Conservation (phyloP, 2,329 filamentous ascomycete species). For the Claviceps spartinae region DNA sequence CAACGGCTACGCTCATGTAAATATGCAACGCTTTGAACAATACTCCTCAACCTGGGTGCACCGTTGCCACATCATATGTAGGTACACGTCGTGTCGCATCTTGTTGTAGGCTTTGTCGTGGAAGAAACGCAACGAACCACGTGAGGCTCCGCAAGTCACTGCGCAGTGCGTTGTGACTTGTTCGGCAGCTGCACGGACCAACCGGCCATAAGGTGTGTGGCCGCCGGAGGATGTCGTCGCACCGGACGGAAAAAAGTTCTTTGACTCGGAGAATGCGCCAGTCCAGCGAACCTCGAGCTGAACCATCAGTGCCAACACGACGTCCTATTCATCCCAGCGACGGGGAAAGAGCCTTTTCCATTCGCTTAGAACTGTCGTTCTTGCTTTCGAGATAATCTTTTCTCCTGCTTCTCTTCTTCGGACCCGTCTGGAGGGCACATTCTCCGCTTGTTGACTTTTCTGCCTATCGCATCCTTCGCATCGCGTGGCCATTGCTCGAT, state of each 20-base stretch:
- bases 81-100: too few relatives aligned
- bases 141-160: too few relatives aligned
- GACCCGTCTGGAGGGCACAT: not conserved
- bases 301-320: not conserved
- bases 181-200: not conserved
- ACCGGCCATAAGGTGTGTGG: not conserved
- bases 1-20: not conserved
- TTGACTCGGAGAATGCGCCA: not conserved
- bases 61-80: too few relatives aligned
- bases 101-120: too few relatives aligned
- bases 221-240: slow-evolving; percentile 3
- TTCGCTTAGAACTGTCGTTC: not conserved
- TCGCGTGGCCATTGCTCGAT: not conserved
- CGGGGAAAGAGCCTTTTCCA: not conserved
- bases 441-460: not conserved
- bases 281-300: not conserved
- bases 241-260: not conserved
- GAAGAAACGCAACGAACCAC: too few relatives aligned
- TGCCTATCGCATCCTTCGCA: not conserved
- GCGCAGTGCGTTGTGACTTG: too few relatives aligned
- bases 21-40: too few relatives aligned
- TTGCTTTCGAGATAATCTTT: not conserved
- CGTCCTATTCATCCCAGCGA: not conserved
- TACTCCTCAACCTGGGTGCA: too few relatives aligned
- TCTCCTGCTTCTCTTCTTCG: not conserved